Conservation (phyloP, 306 rosid genomes). For the Vigna trinervia region DNA sequence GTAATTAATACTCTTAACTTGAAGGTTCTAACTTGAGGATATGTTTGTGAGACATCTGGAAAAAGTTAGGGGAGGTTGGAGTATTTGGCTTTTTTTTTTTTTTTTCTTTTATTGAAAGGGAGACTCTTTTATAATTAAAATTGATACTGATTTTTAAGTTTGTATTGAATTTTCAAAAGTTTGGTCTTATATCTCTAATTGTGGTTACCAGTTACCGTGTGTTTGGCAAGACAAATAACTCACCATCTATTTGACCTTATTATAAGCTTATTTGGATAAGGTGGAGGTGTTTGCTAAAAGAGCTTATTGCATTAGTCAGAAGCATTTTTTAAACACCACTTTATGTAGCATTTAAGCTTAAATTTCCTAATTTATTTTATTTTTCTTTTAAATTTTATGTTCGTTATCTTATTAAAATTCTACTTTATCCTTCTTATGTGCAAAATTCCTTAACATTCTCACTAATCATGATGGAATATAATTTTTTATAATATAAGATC, state of each 20-base stretch:
- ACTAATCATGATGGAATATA: background rate
- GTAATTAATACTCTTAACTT: too few relatives aligned
- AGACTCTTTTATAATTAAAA: conserved; percentile 9
- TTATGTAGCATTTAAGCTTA: background rate
- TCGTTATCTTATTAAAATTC: background rate
- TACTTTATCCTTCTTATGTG: background rate
- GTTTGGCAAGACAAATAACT: background rate
- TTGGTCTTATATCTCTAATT: background rate
- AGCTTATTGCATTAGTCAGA: background rate
- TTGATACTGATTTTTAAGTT: conserved; percentile 1
- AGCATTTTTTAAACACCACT: background rate
- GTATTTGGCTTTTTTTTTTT: conserved; percentile 13
- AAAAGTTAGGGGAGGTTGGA: conserved; percentile 18
- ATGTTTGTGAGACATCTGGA: conserved; percentile 2
- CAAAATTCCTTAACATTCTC: background rate
- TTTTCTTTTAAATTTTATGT: background rate
- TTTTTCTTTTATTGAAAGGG: background rate
- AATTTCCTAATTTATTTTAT: background rate
- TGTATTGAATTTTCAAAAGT: conserved; percentile 21
- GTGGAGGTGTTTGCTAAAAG: background rate
- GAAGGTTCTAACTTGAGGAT: background rate
- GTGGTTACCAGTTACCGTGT: conserved; percentile 6
- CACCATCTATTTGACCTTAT: background rate
- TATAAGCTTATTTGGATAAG: background rate
- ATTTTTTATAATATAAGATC: background rate